Evolutionary conservation across 306 rosid genomes (phyloP), one percentile per base, ranked within the genome.

Genomic region (Oxytropis ochrocephala): DNA sequence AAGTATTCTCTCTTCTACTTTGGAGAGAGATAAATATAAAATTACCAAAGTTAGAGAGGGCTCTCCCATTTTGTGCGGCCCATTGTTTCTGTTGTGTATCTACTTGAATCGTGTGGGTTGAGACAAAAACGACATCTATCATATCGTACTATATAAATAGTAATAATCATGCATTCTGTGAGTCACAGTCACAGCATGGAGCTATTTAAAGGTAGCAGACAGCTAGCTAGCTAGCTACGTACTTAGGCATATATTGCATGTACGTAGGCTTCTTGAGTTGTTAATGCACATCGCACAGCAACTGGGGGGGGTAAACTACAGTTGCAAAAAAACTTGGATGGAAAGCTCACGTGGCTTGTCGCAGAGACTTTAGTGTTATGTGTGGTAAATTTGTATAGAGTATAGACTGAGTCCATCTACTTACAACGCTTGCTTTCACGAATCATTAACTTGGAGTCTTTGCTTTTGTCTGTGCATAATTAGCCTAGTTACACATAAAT

Each of bases 291-390:
- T 32, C 4, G 6, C 36, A 32, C 36, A 32, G 36, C 36, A 32
- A 32, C 0, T 32, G 36, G 36, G 36, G 36, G 3, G 4, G 4
- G 4, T 6, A 3, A 47, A 30, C 33, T 32, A 47, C 4, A 39
- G 5, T 11, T 10, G 63, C 35, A 56, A 12, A 57, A 33, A 1
- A 17, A 9, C 59, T 58, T 16, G 41, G 38, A 63, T 21, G 27
- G 27, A 35, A 41, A 49, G 48, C 68, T 69, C 87, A 81, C 77
- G 74, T 81, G 83, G 76, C 61, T 69, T 80, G 82, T 76, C 73
- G 43, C 33, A 1, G 10, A 18, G 53, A 47, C 27, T 49, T 16
- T 2, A 21, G 27, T 21, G 27, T 21, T 21, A 21, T 21, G 2
- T 2, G 27, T 21, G 2, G 27, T 21, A 21, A 21, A 21, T 21